phyloP scores from a whole-genome alignment of 805 yeast species.

The Teunomyces panamensis region DNA sequence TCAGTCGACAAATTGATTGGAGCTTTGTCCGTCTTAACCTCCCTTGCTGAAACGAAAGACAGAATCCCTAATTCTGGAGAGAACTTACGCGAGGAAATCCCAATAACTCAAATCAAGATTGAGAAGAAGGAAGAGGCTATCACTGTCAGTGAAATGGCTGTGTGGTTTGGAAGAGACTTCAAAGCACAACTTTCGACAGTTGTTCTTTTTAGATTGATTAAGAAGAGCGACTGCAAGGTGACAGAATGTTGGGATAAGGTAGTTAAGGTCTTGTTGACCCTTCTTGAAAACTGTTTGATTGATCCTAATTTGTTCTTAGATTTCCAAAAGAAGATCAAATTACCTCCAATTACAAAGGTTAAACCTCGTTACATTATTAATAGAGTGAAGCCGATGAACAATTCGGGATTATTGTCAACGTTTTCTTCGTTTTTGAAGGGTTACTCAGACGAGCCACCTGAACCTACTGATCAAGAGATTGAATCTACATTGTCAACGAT shows the following conservation, averaged over 20 bases:
- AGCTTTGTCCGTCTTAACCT: constrained; percentile 64
- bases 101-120: constrained; percentile 35
- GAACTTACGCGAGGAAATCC: constrained; percentile 29
- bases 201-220: constrained; percentile 74
- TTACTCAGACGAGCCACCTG: constrained; percentile 77
- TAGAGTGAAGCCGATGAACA: constrained; percentile 63
- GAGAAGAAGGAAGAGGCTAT: constrained; percentile 57
- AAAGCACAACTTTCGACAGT: constrained; percentile 89
- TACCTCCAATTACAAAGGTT: constrained; percentile 57
- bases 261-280: constrained; percentile 54
- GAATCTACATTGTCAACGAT: constrained; percentile 79
- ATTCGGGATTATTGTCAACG: constrained; percentile 79
- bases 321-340: constrained; percentile 55
- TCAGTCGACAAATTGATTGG: constrained; percentile 67
- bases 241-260: constrained; percentile 61
- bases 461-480: constrained; percentile 91
- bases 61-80: constrained; percentile 8
- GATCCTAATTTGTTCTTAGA: constrained; percentile 59
- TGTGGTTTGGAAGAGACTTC: constrained; percentile 83
- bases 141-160: constrained; percentile 77
- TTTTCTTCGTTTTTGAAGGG: constrained; percentile 91
- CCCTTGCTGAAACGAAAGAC: constrained; percentile 38
- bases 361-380: constrained; percentile 65
- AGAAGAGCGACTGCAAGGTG: constrained; percentile 51
- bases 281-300: constrained; percentile 72